Conservation (phyloP, 768 basidiomycete species). For the Kwoniella bestiolae region DNA sequence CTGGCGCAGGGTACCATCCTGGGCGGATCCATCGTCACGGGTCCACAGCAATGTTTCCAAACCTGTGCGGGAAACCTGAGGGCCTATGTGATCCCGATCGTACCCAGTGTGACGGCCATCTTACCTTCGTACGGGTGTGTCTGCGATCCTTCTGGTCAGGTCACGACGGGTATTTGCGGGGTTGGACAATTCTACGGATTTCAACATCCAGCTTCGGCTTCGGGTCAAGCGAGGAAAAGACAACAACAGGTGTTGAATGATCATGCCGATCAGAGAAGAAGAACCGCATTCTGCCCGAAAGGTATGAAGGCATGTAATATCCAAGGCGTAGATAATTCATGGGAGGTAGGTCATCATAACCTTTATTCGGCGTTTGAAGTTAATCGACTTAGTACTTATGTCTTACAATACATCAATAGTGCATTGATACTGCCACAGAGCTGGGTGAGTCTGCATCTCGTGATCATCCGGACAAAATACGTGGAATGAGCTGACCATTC, state of each 20-base stretch:
- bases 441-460: constrained; percentile 8
- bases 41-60: constrained; percentile 1
- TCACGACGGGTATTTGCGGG: neutral
- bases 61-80: neutral
- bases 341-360: constrained; percentile 9
- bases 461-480: neutral
- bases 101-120: constrained; percentile 1
- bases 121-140: constrained; percentile 16
- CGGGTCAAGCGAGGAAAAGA: constrained; percentile 7
- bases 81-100: constrained; percentile 11
- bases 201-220: constrained; percentile 1
- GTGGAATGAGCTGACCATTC: neutral
- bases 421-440: constrained; percentile 8
- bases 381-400: too few relatives aligned
- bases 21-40: neutral
- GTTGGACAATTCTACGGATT: constrained; percentile 10
- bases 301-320: constrained; percentile 10
- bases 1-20: constrained; percentile 5
- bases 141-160: constrained; percentile 5
- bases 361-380: too few relatives aligned
- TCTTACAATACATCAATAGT: too few relatives aligned
- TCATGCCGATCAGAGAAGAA: neutral
- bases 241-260: constrained; percentile 6
- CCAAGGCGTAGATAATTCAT: neutral
- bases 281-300: constrained; percentile 4